Base-by-base conservation (phyloP, 768 basidiomycete genomes). In the Tylopilus rubrobrunneus region DNA sequence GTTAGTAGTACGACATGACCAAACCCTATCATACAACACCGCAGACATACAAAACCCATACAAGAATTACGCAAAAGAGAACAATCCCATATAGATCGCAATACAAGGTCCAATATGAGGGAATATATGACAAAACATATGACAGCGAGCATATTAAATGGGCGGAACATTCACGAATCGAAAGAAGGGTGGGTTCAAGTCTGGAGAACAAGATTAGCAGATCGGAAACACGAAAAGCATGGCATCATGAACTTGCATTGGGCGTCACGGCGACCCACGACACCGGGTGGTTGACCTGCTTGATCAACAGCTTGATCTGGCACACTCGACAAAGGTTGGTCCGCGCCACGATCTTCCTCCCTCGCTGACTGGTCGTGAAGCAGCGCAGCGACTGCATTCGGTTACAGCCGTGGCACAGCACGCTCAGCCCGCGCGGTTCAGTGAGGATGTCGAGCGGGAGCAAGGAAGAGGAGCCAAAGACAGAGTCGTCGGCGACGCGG, bases 231-330 rank as follows among this genome's bases (percentile, higher is more conserved):
- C 28, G 4, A 15, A 6, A 10, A 19, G 11, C 31, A 34, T 2
- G 0, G 7, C 7, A 7, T 15, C 52, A 29, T 40, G 37, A 12
- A 64, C 65, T 49, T 19, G 57, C 65, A 39, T 56, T 51, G 19
- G 49, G 37, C 2, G 60, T 15, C 42, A 67, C 62, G 2, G 31
- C 28, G 28, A 68, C 45, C 67, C 67, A 68, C 23, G 17, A 42
- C 0, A 64, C 59, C 0, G 65, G 67, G 9, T 59, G 45, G 8
- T 56, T 14, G 21, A 59, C 58, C n/a, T 66, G 31, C 15, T 57
- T 63, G 31, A 68, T 61, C 59, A 69, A 54, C 43, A 65, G 8
- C 52, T 69, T 69, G 62, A 68, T 69, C 53, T 68, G 67, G 21
- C 67, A 68, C 15, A 66, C 49, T 1, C 67, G 66, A 40, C 67